Base-by-base conservation (phyloP, 228 moss, liverwort and hornwort genomes). In the Sphagnum magellanicum region DNA sequence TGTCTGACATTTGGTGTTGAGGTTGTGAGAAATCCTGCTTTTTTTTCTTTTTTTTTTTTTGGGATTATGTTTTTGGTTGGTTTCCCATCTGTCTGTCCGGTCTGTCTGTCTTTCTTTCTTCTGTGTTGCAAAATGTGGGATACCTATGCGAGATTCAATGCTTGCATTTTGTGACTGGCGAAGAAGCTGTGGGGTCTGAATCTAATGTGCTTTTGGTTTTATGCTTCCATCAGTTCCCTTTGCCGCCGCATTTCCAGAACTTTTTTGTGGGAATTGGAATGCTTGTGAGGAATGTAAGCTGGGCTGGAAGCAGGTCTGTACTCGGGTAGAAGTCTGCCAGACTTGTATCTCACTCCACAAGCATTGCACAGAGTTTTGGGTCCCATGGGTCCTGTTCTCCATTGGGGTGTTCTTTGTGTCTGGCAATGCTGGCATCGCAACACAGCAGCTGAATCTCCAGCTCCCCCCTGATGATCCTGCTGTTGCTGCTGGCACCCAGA, bases 251-350 rank as follows among this genome's bases (percentile, higher is more conserved):
- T 95, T 58, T 95, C 95, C 4, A 95, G 53, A 68, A 95, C 90
- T 78, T 95, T 95, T 83, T 90, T 95, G 73, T 95, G 95, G 13
- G 91, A 95, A 64, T 95, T 92, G 17, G 95, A 95, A 68, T 95
- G 95, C 83, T 91, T 89, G 67, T 90, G 78, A 32, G 84, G 78
- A 6, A 88, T 74, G 65, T 91, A 95, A 1, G 90, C 90, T 0
- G 95, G 95, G 16, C 92, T 92, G 4, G 85, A 81, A 5, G 95
- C 95, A 51, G 95, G 95, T 68, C 95, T 82, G 75, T 95, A 95
- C 74, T 95, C 95, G 3, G 91, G 91, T 10, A 95, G 79, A 61
- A 95, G 72, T 57, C 95, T 83, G 7, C 95, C 95, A 16, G 92
- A 92, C 50, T 95, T 95, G 80, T 75, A 95, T 12, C 95, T 88